phyloP scores from a whole-genome alignment of 495 filamentous ascomycete species.

The Penicillium ucsense region DNA sequence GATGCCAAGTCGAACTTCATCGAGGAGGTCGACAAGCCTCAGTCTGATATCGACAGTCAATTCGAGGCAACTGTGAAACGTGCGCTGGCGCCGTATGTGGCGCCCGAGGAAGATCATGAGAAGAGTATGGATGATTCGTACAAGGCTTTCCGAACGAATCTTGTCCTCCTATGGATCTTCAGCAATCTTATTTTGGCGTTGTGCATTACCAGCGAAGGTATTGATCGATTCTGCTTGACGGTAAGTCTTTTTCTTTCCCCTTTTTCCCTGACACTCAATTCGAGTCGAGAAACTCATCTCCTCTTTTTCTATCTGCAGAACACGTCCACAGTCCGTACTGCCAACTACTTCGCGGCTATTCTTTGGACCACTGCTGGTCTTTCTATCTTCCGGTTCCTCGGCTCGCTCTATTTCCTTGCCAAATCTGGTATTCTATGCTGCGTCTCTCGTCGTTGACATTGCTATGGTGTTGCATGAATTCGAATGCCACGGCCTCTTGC shows the following conservation, averaged over 20 bases:
- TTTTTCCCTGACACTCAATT: background rate
- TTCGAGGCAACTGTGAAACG: constrained; percentile 95
- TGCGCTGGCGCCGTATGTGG: constrained; percentile 65
- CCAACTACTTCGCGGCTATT: constrained; percentile 81
- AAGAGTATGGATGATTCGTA: constrained; percentile 92
- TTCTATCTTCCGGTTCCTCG: constrained; percentile 75
- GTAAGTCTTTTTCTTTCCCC: constrained; percentile 42
- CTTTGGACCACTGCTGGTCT: constrained; percentile 80
- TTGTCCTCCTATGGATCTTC: constrained; percentile 88
- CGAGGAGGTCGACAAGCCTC: constrained; percentile 90
- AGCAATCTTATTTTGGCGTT: constrained; percentile 77
- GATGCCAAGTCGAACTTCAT: constrained; percentile 79
- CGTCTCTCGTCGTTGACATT: constrained; percentile 53
- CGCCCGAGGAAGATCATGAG: constrained; percentile 60
- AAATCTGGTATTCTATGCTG: constrained; percentile 87
- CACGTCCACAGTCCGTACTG: constrained; percentile 57
- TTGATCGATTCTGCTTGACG: constrained; percentile 67
- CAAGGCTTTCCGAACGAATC: constrained; percentile 91
- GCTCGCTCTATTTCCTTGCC: constrained; percentile 83
- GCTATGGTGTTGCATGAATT: too few species aligned
- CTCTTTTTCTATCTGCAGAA: constrained; percentile 5
- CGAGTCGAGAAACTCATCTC: constrained; percentile 2
- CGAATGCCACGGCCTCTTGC: too few species aligned
- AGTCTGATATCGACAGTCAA: constrained; percentile 94
- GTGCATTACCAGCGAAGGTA: constrained; percentile 72